Base-by-base conservation (phyloP, 208 protist species). In the Leishmania tropica region DNA sequence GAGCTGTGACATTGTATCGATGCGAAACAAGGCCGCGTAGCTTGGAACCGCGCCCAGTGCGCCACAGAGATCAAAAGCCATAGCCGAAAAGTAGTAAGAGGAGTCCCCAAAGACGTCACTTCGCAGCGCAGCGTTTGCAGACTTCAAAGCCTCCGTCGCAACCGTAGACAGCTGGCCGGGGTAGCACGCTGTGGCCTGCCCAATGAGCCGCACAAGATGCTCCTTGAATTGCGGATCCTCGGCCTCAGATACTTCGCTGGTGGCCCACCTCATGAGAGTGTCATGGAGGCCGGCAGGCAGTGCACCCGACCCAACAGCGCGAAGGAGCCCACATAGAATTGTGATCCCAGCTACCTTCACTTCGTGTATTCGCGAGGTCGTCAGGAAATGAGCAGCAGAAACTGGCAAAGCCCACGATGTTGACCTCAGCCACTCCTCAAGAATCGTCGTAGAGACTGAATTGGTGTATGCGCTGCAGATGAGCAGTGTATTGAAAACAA, bases 101-200 rank as follows among this genome's bases (percentile, higher is more conserved):
- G 94, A 94, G 71, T 92, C 89, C 31, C 87, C 93, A 70, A 89
- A 95, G 13, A 90, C 91, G 79, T 97, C 94, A 67, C 87, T 92
- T 35, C 94, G 87, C 75, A 97, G 71, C 42, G 84, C 81, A 68
- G 80, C 87, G 53, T 91, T 92, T 8, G 86, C 84, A 51, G 88
- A 84, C n/a, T n/a, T 45, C 77, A 93, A 78, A 37, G 87, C 90
- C 8, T 76, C 75, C 15, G 78, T 54, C 35, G 80, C 78, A 58
- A 58, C 68, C 8, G 70, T n/a, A 31, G 81, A 77, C 4, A 82
- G 78, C 31, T 78, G 71, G 13, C 78, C 76, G 28, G 79, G 81
- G 56, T 81, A 83, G 47, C 60, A 73, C 21, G 78, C 77, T 19
- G 40, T 60, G 7, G 76, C 67, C 24, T 80, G 81, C 62, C 75